A percentile compares a stretch with the other conserved stretches of the same genome.
phyloP scores from a whole-genome alignment of 2,329 filamentous ascomycete genomes.

The Parascedosporium putredinis region DNA sequence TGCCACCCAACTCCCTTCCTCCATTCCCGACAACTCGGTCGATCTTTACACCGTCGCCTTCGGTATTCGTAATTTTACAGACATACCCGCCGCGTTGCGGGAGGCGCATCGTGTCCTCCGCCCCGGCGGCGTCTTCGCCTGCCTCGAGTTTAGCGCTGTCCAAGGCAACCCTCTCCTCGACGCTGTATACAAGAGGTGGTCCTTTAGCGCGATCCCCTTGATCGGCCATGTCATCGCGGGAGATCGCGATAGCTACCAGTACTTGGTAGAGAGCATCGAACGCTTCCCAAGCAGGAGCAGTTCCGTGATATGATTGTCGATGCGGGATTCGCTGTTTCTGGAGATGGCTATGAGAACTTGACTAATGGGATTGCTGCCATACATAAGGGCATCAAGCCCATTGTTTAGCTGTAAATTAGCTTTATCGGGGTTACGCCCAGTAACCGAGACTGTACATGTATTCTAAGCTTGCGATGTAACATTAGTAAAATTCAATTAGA shows the following conservation, averaged over 20 bases:
- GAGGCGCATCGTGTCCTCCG: slow-evolving; percentile 85
- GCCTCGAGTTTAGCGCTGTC: slow-evolving; percentile 83
- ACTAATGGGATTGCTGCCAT: slow-evolving; percentile 90
- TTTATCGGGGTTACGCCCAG: neutral
- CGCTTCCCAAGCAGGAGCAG: slow-evolving; percentile 72
- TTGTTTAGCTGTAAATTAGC: slow-evolving; percentile 15
- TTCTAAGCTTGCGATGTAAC: neutral
- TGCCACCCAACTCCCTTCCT: slow-evolving; percentile 60
- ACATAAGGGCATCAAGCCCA: slow-evolving; percentile 87
- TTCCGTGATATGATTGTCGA: slow-evolving; percentile 75
- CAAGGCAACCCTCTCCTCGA: slow-evolving; percentile 71
- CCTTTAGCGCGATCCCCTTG: slow-evolving; percentile 83
- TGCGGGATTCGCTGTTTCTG: slow-evolving; percentile 78
- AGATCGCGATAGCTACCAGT: slow-evolving; percentile 94
- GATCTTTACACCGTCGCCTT: slow-evolving; percentile 98
- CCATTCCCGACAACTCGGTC: slow-evolving; percentile 58
- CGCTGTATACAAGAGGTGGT: slow-evolving; percentile 88
- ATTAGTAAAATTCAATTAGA: neutral
- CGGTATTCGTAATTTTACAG: slow-evolving; percentile 92
- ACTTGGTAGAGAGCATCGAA: slow-evolving; percentile 96
- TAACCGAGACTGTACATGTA: too few species aligned
- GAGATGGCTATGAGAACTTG: slow-evolving; percentile 77
- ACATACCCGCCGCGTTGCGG: slow-evolving; percentile 70
- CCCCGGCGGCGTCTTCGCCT: slow-evolving; percentile 92
- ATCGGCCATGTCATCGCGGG: slow-evolving; percentile 93